phyloP scores from a whole-genome alignment of 2,329 filamentous ascomycete genomes.

The Scedosporium minutisporum region DNA sequence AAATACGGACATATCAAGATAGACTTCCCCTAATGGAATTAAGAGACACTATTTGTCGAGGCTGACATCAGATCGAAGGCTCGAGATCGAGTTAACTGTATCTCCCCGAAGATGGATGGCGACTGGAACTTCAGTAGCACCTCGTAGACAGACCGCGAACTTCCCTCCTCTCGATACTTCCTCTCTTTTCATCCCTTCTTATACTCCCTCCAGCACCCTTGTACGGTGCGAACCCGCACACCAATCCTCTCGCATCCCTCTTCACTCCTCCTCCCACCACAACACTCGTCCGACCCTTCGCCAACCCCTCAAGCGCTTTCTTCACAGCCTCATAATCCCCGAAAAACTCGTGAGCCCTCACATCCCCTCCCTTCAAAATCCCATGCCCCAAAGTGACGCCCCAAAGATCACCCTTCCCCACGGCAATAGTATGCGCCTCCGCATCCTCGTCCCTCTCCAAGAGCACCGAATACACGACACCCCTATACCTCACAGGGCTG shows the following conservation, averaged over 20 bases:
- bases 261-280: slow-evolving; percentile 32
- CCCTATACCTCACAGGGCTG: slow-evolving; percentile 31
- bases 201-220: neutral
- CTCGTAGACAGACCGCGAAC: neutral
- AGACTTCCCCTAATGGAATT: too few species aligned
- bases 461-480: slow-evolving; percentile 46
- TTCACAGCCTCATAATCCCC: slow-evolving; percentile 37
- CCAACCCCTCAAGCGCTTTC: slow-evolving; percentile 26
- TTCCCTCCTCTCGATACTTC: neutral
- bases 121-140: neutral
- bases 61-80: too few species aligned
- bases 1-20: too few species aligned
- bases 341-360: slow-evolving; percentile 44
- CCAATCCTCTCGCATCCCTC: slow-evolving; percentile 27
- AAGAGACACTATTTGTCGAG: too few species aligned
- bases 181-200: neutral
- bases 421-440: slow-evolving; percentile 39
- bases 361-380: slow-evolving; percentile 24
- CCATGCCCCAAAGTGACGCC: slow-evolving; percentile 53
- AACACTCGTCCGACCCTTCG: slow-evolving; percentile 18
- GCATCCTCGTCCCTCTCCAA: slow-evolving; percentile 34
- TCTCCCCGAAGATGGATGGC: too few species aligned
- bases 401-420: slow-evolving; percentile 30
- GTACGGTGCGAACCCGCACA: slow-evolving; percentile 20
- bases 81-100: too few species aligned